Percentiles rank a stretch among this genome's conserved stretches.
Evolutionary conservation across 2,329 filamentous ascomycete genomes (phyloP).

Genomic region (Alternaria infectoria): DNA sequence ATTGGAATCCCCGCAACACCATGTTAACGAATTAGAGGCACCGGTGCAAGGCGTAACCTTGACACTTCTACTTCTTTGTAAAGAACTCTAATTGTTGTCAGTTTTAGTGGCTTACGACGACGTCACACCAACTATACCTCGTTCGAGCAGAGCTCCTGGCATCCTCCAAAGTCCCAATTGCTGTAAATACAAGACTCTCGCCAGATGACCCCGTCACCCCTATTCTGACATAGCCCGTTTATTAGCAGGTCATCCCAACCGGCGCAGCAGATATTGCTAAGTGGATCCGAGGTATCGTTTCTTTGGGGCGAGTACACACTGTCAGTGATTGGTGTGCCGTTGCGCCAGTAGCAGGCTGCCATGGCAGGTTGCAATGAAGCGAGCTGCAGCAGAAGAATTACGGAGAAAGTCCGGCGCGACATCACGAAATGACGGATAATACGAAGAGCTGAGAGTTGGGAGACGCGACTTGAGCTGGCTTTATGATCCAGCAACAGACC

Average conservation of each 20-base stretch:
- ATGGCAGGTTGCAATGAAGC: not conserved
- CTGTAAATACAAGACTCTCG: conserved; percentile 12
- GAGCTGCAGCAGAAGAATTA: not conserved
- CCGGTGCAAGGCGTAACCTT: not conserved
- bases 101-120: not conserved
- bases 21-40: not conserved
- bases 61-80: not conserved
- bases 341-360: not conserved
- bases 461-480: not conserved
- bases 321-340: not conserved
- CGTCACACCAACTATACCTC: conserved; percentile 11
- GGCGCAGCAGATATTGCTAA: not conserved
- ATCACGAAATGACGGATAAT: not conserved
- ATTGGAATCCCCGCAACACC: not conserved
- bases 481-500: not conserved
- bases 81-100: not conserved
- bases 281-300: not conserved
- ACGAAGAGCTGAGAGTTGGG: not conserved
- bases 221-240: not conserved
- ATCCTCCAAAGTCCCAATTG: conserved; percentile 11
- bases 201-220: not conserved
- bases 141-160: conserved; percentile 15
- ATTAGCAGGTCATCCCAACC: not conserved
- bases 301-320: not conserved
- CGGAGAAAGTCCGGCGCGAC: no score